Evolutionary conservation across 805 yeast species (phyloP).

Genomic region (Pichia paraexigua): DNA sequence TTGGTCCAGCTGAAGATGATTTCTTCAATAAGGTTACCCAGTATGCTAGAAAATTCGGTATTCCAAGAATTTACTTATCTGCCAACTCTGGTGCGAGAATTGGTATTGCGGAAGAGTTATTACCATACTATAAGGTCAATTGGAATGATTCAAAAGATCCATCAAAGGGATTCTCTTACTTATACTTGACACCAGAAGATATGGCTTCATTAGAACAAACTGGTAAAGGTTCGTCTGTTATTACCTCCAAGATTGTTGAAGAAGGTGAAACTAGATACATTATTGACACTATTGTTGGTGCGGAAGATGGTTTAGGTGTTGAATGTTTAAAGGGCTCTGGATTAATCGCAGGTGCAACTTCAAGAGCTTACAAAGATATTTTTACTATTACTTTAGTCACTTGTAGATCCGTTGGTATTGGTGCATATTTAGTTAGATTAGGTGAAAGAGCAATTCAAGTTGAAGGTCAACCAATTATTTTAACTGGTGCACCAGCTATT

Average conservation of each 20-base stretch:
- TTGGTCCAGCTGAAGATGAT: constrained; percentile 92
- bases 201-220: constrained; percentile 45
- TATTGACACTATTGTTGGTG: constrained; percentile 82
- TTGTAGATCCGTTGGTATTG: constrained; percentile 99
- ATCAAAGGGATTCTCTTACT: constrained; percentile 81
- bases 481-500: constrained; percentile 99
- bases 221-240: constrained; percentile 54
- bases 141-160: constrained; percentile 80
- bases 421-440: constrained; percentile 95
- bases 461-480: constrained; percentile 96
- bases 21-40: constrained; percentile 92
- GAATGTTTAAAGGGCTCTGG: constrained; percentile 98
- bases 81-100: constrained; percentile 99
- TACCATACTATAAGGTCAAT: constrained; percentile 82
- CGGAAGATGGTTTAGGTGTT: constrained; percentile 96
- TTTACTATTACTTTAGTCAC: constrained; percentile 97
- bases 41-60: constrained; percentile 80
- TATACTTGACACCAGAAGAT: constrained; percentile 72
- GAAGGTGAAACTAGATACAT: constrained; percentile 76
- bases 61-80: constrained; percentile 91
- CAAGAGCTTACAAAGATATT: constrained; percentile 94
- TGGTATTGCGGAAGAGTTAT: constrained; percentile 94
- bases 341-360: constrained; percentile 97
- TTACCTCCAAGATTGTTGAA: constrained; percentile 75
- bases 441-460: constrained; percentile 99